Evolutionary conservation across 2,329 filamentous ascomycete species (phyloP).

Genomic region (Colletotrichum abscissum): DNA sequence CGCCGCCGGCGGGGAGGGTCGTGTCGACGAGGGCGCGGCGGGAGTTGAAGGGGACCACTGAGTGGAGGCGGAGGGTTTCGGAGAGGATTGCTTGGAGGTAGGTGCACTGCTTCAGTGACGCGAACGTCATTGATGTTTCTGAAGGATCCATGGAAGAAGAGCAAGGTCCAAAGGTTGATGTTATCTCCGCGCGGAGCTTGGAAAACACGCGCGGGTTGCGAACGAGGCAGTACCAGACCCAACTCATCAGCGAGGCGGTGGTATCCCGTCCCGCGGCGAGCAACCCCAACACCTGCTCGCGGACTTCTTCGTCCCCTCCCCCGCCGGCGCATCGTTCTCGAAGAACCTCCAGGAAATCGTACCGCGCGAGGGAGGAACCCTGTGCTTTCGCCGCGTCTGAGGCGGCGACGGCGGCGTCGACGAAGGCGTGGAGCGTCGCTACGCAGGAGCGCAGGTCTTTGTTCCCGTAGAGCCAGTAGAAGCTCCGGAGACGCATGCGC

Average conservation of each 20-base stretch:
- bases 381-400: background rate
- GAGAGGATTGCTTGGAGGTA: constrained; percentile 41
- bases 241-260: constrained; percentile 38
- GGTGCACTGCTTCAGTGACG: constrained; percentile 38
- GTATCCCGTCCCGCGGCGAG: constrained; percentile 41
- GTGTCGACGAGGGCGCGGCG: constrained; percentile 44
- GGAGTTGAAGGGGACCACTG: constrained; percentile 47
- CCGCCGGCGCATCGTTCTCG: constrained; percentile 17
- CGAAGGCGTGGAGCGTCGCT: constrained; percentile 19
- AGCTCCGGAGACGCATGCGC: constrained; percentile 23
- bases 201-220: constrained; percentile 29
- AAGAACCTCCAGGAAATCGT: constrained; percentile 37
- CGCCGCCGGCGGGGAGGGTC: constrained; percentile 50
- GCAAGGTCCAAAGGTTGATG: constrained; percentile 17
- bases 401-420: constrained; percentile 35
- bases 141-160: background rate
- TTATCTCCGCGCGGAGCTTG: constrained; percentile 34
- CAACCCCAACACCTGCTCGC: constrained; percentile 26
- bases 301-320: constrained; percentile 6
- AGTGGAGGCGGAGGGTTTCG: constrained; percentile 47
- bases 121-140: constrained; percentile 23
- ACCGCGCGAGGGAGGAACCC: constrained; percentile 18
- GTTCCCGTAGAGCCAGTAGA: constrained; percentile 27
- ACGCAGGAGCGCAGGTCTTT: constrained; percentile 1
- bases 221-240: constrained; percentile 38